Percentiles rank a stretch among this genome's conserved stretches.
Evolutionary conservation across 108 stramenopile species (phyloP).

Genomic region (Discostella stelligeroides): DNA sequence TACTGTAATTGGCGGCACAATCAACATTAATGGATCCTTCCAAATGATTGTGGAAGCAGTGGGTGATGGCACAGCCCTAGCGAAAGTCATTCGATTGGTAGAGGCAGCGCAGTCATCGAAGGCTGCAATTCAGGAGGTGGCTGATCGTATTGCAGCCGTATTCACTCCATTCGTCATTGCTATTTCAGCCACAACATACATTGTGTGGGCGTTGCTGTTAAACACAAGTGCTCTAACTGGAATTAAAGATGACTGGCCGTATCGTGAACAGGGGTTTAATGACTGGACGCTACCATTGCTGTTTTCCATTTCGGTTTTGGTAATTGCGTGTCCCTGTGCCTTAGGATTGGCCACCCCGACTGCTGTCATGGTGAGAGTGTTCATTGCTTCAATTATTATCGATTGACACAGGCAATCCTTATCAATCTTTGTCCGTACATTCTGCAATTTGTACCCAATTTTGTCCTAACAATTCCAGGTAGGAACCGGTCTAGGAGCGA

Average conservation of each 20-base stretch:
- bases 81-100: constrained; percentile 80
- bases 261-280: constrained; percentile 54
- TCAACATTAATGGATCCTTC: constrained; percentile 53
- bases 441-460: constrained; percentile 4
- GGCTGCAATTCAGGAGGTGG: constrained; percentile 81
- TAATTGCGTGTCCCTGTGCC: constrained; percentile 93
- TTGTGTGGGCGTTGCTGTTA: constrained; percentile 66
- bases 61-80: constrained; percentile 66
- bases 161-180: constrained; percentile 77
- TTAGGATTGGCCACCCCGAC: constrained; percentile 93
- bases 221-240: constrained; percentile 43
- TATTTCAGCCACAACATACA: constrained; percentile 59
- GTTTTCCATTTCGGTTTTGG: constrained; percentile 82
- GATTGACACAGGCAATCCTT: not conserved
- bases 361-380: constrained; percentile 62
- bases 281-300: constrained; percentile 74
- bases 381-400: not conserved
- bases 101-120: constrained; percentile 81
- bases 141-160: constrained; percentile 71
- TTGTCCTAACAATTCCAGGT: constrained; percentile 37
- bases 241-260: constrained; percentile 58
- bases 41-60: constrained; percentile 55
- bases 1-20: constrained; percentile 70
- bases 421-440: not conserved
- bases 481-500: constrained; percentile 87